A percentile compares a stretch with the other conserved stretches of the same genome.
phyloP scores from a whole-genome alignment of 129 eudicot genomes.

The Cynara cardunculus region DNA sequence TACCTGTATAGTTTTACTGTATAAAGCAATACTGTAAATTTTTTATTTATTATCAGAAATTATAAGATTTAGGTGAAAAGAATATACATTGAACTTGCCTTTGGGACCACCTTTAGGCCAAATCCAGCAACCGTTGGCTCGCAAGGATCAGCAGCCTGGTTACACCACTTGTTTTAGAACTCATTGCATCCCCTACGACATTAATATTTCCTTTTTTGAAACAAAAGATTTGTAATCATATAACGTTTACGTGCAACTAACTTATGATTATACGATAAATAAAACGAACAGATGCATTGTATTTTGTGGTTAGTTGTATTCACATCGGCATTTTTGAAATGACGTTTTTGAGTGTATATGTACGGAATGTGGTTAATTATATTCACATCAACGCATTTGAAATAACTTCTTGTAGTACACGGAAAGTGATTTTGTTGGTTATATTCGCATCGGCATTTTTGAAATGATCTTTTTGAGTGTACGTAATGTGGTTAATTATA shows the following conservation, averaged over 20 bases:
- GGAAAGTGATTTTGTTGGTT: too few relatives aligned
- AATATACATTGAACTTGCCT: conserved; percentile 4
- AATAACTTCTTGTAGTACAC: too few relatives aligned
- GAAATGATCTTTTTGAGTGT: not conserved
- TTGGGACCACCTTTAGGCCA: conserved; percentile 22
- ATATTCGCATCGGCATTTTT: not conserved
- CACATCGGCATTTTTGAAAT: not conserved
- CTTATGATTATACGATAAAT: not conserved
- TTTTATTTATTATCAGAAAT: not conserved
- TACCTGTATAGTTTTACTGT: not conserved
- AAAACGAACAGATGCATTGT: not conserved
- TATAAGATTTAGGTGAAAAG: not conserved
- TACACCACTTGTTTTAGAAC: conserved; percentile 28
- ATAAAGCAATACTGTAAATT: not conserved
- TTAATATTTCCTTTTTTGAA: not conserved
- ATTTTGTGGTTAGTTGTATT: not conserved
- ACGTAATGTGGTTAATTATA: not conserved
- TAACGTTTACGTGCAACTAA: not conserved
- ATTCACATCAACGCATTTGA: too few relatives aligned
- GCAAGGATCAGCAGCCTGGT: conserved; percentile 13
- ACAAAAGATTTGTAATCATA: not conserved
- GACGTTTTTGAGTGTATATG: not conserved
- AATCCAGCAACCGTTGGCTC: conserved; percentile 14
- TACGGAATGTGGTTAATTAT: not conserved
- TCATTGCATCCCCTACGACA: conserved; percentile 18